These are phyloP conservation scores for Cercospora nicotianae DNA, from an alignment of 2,329 filamentous ascomycete species.

Conservation along the genomic window DNA sequence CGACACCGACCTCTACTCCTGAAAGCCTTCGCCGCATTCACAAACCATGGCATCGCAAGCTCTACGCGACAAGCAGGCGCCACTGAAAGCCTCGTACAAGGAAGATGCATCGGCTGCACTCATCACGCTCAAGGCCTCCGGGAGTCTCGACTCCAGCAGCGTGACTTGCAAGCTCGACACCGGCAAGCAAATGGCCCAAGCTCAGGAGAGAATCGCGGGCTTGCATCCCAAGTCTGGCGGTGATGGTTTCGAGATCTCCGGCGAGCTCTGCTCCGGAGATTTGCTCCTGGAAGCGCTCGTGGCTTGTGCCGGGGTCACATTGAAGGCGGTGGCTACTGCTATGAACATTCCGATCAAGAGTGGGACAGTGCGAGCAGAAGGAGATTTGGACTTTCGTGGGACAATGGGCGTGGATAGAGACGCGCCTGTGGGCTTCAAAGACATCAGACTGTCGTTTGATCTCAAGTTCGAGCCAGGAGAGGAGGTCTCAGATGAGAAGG, in stretches of 20 bases:
- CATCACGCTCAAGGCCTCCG: constrained; percentile 49
- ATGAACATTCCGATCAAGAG: constrained; percentile 47
- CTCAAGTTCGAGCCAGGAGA: constrained; percentile 41
- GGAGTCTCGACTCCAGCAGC: constrained; percentile 47
- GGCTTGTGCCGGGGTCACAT: constrained; percentile 53
- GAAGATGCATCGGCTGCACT: constrained; percentile 47
- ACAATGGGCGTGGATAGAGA: constrained; percentile 51
- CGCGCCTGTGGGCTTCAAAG: constrained; percentile 51
- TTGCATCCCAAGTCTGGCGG: constrained; percentile 52
- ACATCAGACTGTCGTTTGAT: constrained; percentile 48
- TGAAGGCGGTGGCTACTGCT: constrained; percentile 53
- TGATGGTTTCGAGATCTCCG: constrained; percentile 44
- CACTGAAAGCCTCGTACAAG: constrained; percentile 50
- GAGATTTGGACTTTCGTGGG: constrained; percentile 52
- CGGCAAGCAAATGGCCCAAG: constrained; percentile 43
- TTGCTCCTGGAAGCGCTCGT: constrained; percentile 54
- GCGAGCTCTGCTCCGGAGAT: constrained; percentile 52
- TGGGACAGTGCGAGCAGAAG: constrained; percentile 48
- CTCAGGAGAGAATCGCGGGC: constrained; percentile 47
- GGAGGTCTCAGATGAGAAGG: constrained; percentile 45
- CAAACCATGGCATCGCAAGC: constrained; percentile 31
- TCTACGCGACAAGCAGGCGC: constrained; percentile 51
- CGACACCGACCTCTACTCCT: neutral
- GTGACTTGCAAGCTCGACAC: constrained; percentile 52
- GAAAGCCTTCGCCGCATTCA: neutral